Conservation (phyloP, 768 basidiomycete species). For the Trametes cubensis region DNA sequence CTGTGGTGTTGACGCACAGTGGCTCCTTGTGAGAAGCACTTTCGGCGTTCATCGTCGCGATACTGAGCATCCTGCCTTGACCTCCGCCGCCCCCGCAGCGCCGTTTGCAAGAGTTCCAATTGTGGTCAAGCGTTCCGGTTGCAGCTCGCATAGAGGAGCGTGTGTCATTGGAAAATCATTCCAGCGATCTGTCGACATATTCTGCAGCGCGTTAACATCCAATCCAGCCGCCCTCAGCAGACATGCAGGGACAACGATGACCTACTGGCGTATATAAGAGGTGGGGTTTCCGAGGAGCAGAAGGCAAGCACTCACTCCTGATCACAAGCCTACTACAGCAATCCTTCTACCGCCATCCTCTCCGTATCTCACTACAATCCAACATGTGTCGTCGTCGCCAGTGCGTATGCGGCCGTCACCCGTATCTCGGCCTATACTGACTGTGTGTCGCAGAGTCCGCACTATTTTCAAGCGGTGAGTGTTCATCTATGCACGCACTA, state of each 20-base stretch:
- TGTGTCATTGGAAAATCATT: background rate
- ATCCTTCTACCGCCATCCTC: background rate
- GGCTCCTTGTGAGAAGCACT: background rate
- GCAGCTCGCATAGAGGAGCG: background rate
- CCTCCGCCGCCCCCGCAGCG: constrained; percentile 2
- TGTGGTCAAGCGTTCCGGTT: constrained; percentile 12
- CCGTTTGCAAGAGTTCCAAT: constrained; percentile 3
- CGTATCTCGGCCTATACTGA: background rate
- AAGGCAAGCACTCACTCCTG: background rate
- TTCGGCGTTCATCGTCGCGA: constrained; percentile 1
- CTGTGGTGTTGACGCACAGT: background rate
- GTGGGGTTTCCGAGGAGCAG: background rate
- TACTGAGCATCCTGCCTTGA: background rate
- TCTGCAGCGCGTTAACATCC: background rate
- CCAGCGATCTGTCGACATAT: background rate
- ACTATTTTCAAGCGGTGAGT: constrained; percentile 41
- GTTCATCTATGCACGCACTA: background rate
- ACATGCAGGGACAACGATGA: background rate
- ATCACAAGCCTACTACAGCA: background rate
- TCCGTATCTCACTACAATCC: background rate
- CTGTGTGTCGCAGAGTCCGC: constrained; percentile 41
- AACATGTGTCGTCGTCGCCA: constrained; percentile 58
- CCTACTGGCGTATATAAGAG: constrained; percentile 15
- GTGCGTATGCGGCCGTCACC: constrained; percentile 39
- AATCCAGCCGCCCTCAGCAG: background rate